Evolutionary conservation across 1,284 basidiomycete genomes (phyloP).

Genomic region (Rhodotorula sp.): DNA sequence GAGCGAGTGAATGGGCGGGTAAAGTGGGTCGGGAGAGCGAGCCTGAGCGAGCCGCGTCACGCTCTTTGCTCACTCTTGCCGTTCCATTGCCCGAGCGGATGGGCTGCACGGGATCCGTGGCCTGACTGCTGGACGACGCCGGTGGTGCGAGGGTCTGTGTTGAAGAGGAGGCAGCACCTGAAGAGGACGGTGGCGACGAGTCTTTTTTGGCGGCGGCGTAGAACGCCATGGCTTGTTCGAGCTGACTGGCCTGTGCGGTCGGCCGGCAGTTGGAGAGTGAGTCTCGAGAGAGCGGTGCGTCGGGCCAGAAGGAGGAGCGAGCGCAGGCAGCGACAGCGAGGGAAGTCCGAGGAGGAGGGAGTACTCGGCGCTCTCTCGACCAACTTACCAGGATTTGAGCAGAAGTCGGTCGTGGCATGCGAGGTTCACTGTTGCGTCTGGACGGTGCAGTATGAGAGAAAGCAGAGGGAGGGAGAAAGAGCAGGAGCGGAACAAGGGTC

Average conservation of each 20-base stretch:
- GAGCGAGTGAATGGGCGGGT: neutral
- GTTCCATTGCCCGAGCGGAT: too few species aligned
- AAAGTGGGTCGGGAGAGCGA: too few species aligned
- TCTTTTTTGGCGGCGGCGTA: neutral
- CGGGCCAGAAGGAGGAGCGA: too few species aligned
- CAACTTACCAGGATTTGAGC: conserved; percentile 14
- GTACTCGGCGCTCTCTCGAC: neutral
- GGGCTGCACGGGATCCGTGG: too few species aligned
- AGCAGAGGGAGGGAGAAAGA: neutral
- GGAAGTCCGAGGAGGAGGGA: neutral
- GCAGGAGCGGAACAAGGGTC: neutral
- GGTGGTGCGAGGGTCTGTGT: neutral
- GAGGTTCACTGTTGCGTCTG: neutral
- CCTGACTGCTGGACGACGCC: too few species aligned
- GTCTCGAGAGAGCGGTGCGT: too few species aligned
- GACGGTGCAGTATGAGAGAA: neutral
- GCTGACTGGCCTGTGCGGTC: conserved; percentile 9
- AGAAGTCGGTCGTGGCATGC: neutral
- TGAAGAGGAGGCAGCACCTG: neutral
- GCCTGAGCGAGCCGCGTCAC: too few species aligned
- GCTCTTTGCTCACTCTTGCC: too few species aligned
- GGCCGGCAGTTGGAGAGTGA: neutral
- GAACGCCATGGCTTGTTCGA: conserved; percentile 7
- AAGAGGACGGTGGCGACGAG: neutral
- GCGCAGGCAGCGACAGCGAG: too few species aligned